A percentile compares a stretch with the other conserved stretches of the same genome.
Conservation (phyloP, 257 asterid species). For the Striga asiatica region DNA sequence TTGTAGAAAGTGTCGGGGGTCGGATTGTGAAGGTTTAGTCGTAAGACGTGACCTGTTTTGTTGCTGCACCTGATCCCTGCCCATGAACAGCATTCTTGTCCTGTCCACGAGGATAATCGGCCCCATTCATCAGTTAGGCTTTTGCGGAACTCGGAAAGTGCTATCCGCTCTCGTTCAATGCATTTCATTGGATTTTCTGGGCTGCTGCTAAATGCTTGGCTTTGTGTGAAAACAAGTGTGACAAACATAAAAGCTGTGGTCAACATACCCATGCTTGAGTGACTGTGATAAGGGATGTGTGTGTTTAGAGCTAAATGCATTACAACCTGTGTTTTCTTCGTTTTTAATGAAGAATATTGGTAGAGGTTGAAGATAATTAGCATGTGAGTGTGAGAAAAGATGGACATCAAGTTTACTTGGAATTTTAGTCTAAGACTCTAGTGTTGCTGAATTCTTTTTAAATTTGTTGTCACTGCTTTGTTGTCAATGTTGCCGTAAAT, state of each 20-base stretch:
- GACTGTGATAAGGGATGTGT: no score
- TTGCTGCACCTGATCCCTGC: slow-evolving; percentile 16
- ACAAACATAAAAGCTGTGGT: neutral
- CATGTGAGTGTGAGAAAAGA: neutral
- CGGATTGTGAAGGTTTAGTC: slow-evolving; percentile 15
- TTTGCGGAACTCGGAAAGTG: slow-evolving; percentile 11
- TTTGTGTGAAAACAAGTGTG: neutral
- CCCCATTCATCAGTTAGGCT: slow-evolving; percentile 15
- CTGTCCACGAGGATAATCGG: slow-evolving; percentile 13
- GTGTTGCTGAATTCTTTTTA: neutral
- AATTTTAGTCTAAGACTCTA: neutral
- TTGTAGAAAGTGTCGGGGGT: slow-evolving; percentile 8
- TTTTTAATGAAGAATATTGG: no score
- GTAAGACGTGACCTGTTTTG: slow-evolving; percentile 9
- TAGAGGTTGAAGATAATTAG: neutral
- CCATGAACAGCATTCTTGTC: slow-evolving; percentile 18
- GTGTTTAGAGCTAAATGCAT: neutral
- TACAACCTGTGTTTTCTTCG: neutral
- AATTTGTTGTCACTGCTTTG: neutral
- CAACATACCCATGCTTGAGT: slow-evolving; percentile 8
- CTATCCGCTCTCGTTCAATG: slow-evolving; percentile 9
- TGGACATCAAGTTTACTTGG: neutral
- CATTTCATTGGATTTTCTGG: neutral
- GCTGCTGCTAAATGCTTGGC: neutral
- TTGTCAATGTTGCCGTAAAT: neutral